Conservation (phyloP, 495 filamentous ascomycete genomes). For the Hypoxylon rickii region DNA sequence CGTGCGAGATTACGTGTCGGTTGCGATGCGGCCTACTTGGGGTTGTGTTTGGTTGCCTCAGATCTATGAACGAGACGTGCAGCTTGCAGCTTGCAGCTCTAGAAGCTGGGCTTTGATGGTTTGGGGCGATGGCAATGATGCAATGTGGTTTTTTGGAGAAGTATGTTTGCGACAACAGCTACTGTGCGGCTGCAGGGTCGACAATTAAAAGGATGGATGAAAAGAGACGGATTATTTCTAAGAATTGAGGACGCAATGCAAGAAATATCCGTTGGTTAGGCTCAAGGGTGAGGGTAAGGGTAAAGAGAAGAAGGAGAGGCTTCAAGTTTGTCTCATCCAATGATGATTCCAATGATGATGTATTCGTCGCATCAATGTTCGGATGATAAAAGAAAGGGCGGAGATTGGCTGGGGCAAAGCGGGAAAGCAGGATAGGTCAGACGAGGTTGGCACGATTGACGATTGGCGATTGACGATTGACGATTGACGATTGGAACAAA, state of each 20-base stretch:
- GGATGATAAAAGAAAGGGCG: slow-evolving; percentile 6
- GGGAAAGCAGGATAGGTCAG: not conserved
- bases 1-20: slow-evolving; percentile 24
- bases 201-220: not conserved
- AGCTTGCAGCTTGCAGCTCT: slow-evolving; percentile 6
- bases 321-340: not conserved
- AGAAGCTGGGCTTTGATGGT: not conserved
- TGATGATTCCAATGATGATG: not conserved
- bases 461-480: no score
- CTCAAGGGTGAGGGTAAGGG: not conserved
- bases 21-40: slow-evolving; percentile 21
- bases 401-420: not conserved
- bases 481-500: no score
- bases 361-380: not conserved
- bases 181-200: not conserved
- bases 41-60: slow-evolving; percentile 10
- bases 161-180: not conserved
- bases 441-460: not conserved
- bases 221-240: not conserved
- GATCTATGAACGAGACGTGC: slow-evolving; percentile 10
- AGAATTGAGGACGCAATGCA: not conserved
- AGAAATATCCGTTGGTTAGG: not conserved
- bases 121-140: slow-evolving; percentile 17
- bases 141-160: slow-evolving; percentile 1
- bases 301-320: not conserved